Conservation (phyloP, 2,329 filamentous ascomycete genomes). For the Fusarium sp. region DNA sequence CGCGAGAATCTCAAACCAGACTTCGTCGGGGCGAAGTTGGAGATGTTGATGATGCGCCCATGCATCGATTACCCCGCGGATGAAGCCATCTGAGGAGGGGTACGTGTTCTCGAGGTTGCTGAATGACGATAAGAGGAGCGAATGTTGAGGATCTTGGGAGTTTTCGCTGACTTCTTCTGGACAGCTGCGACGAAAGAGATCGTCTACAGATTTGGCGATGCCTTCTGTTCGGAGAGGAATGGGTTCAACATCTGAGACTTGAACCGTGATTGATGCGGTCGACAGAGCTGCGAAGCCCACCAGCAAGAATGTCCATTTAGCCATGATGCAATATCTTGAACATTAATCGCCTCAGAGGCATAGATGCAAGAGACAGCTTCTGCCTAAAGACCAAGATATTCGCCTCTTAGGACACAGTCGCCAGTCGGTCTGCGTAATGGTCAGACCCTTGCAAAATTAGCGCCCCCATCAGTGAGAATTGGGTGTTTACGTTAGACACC, state of each 20-base stretch:
- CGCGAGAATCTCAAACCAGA: slow-evolving; percentile 63
- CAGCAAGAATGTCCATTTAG: slow-evolving; percentile 17
- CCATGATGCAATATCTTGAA: slow-evolving; percentile 2
- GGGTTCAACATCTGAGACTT: slow-evolving; percentile 41
- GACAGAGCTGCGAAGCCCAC: slow-evolving; percentile 25
- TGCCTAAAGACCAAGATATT: not conserved
- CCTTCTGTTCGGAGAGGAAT: slow-evolving; percentile 38
- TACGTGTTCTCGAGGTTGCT: slow-evolving; percentile 35
- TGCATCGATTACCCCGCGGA: slow-evolving; percentile 55
- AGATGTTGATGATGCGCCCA: slow-evolving; percentile 61
- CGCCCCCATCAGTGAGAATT: not conserved
- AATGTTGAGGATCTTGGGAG: slow-evolving; percentile 23
- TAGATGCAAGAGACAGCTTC: not conserved
- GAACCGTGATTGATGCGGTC: slow-evolving; percentile 40
- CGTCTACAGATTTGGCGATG: slow-evolving; percentile 41
- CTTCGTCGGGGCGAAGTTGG: slow-evolving; percentile 59
- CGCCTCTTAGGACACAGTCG: not conserved
- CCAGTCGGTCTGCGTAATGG: not conserved
- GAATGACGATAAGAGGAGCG: slow-evolving; percentile 46
- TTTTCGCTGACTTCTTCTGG: slow-evolving; percentile 45
- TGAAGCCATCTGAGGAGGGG: slow-evolving; percentile 52
- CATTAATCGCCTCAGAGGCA: fast-evolving
- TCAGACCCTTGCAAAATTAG: slow-evolving; percentile 5
- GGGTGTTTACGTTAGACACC: not conserved
- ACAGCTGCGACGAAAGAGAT: slow-evolving; percentile 47